A percentile compares a stretch with the other conserved stretches of the same genome.
phyloP scores from a whole-genome alignment of 2,329 filamentous ascomycete genomes.

The Penicillium concentricum region DNA sequence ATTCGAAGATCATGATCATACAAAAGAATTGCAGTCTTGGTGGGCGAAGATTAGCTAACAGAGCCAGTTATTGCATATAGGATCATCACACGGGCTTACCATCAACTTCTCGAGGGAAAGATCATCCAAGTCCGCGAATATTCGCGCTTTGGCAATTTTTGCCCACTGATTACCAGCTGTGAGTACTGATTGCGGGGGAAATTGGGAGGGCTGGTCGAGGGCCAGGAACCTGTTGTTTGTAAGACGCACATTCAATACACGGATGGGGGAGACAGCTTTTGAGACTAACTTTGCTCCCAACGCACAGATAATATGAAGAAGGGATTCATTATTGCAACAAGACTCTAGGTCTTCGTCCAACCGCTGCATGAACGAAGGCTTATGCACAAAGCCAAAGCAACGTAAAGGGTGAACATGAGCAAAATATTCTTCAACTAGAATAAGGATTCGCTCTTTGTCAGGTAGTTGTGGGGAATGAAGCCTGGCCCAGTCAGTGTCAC shows the following conservation, averaged over 20 bases:
- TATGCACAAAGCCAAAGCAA: conserved; percentile 30
- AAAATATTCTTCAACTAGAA: conserved; percentile 27
- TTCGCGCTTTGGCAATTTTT: conserved; percentile 12
- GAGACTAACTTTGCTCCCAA: conserved; percentile 23
- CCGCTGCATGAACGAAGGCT: conserved; percentile 27
- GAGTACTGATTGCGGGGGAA: conserved; percentile 10
- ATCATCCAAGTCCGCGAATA: conserved; percentile 19
- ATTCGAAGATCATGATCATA: conserved; percentile 28
- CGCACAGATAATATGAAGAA: conserved; percentile 27
- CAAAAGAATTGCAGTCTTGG: conserved; percentile 24
- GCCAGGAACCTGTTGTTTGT: conserved; percentile 11
- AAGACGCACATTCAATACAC: not conserved
- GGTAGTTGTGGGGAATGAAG: conserved; percentile 12
- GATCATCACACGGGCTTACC: not conserved
- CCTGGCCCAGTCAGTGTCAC: conserved; percentile 4
- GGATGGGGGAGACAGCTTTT: not conserved
- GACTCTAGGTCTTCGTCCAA: conserved; percentile 22
- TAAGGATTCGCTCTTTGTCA: conserved; percentile 7
- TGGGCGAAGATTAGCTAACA: not conserved
- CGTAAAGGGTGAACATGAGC: conserved; percentile 28
- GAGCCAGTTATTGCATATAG: not conserved
- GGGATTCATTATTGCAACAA: conserved; percentile 16
- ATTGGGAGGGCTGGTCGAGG: conserved; percentile 2
- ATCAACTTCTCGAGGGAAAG: conserved; percentile 18
- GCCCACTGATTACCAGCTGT: conserved; percentile 17